A percentile compares a stretch with the other conserved stretches of the same genome.
Evolutionary conservation across 2,329 filamentous ascomycete species (phyloP).

Genomic region (Venturia pyrina): DNA sequence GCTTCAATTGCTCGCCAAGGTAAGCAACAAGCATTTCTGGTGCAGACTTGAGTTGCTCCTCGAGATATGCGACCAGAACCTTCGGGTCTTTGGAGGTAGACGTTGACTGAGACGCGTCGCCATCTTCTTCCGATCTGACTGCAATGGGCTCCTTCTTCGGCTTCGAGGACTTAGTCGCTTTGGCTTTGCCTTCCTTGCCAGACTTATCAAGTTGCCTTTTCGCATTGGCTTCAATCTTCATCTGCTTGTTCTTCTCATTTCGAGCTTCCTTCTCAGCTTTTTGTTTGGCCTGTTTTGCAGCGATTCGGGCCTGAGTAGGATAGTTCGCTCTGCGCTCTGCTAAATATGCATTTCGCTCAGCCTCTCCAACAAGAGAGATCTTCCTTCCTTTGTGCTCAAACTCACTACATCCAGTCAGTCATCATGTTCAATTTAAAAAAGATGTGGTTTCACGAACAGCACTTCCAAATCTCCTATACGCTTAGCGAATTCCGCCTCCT

Average conservation of each 20-base stretch:
- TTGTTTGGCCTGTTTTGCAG: conserved; percentile 46
- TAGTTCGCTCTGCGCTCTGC: conserved; percentile 70
- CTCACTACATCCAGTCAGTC: conserved; percentile 25
- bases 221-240: conserved; percentile 4
- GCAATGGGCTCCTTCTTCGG: conserved; percentile 18
- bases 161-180: conserved; percentile 17
- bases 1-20: conserved; percentile 7
- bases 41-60: neutral
- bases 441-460: conserved; percentile 29
- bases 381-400: conserved; percentile 49
- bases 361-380: conserved; percentile 42
- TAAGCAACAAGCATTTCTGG: conserved; percentile 5
- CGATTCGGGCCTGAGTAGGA: conserved; percentile 64
- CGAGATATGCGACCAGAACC: neutral
- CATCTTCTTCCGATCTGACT: conserved; percentile 18
- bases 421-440: conserved; percentile 16
- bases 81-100: neutral
- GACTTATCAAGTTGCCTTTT: neutral
- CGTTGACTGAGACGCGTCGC: neutral
- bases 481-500: conserved; percentile 45
- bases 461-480: conserved; percentile 39
- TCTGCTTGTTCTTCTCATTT: conserved; percentile 4
- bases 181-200: conserved; percentile 6
- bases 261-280: conserved; percentile 18
- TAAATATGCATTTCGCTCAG: conserved; percentile 71